Evolutionary conservation across 1,284 basidiomycete species (phyloP), one percentile per base, ranked within the genome.

Genomic region (Irpex rosettiformis): DNA sequence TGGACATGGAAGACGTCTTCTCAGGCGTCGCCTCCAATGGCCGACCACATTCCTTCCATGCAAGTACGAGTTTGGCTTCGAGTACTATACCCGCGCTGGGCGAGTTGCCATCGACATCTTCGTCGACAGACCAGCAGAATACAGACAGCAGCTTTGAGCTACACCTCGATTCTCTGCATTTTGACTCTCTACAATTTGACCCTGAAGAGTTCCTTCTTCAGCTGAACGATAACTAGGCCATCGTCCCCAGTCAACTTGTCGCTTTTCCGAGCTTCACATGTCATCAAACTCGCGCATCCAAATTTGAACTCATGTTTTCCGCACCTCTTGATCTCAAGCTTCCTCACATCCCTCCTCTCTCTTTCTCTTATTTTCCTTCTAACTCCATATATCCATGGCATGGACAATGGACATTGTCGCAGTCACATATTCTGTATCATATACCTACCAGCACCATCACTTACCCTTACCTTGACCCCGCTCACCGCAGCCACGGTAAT

Each of bases 161-260:
- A 83, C 75, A 72, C 48, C 79, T 89, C 16, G 83, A 87, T 66
- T 87, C 87, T 24, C 72, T 89, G 56, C 85, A 86, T 65, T 89
- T 88, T 65, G 86, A 88, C 61, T 75, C 79, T 0, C 63, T 89
- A 47, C 85, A 83, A 56, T 86, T 89, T 58, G 84, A 89, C 66
- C 77, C 78, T 21, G 79, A 84, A 59, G 77, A 75, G 49, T 86
- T 84, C 27, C 7, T 51, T 11, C 48, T 51, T 4, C 48, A 18
- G 22, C 27, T 51, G 60, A 65, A 71, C 33, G 33, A 37, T 37
- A 63, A 52, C 45, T 11, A 49, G 55, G 16, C 30, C 45, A 51
- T 43, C 42, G 47, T 21, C 54, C 25, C 47, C 48, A 55, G 40
- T 40, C 33, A 11, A 53, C 29, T 56, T n/a, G 24, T 47, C n/a